Evolutionary conservation across 2,329 filamentous ascomycete genomes (phyloP).

Genomic region (Tympanopsis confertula): DNA sequence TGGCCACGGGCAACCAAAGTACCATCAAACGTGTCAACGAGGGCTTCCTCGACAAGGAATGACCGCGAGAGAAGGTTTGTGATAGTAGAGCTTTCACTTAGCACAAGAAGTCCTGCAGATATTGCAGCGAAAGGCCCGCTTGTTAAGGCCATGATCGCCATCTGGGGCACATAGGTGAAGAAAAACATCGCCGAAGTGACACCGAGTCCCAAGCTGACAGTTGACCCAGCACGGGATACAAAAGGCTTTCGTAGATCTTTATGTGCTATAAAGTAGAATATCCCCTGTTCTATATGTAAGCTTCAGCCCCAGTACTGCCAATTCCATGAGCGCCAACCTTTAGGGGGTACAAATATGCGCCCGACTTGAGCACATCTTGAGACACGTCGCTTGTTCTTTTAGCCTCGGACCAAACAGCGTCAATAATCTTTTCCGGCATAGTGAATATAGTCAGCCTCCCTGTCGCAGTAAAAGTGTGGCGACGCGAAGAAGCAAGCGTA

Average conservation of each 20-base stretch:
- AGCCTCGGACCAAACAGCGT: constrained; percentile 47
- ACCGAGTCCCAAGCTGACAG: constrained; percentile 40
- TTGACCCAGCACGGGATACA: constrained; percentile 19
- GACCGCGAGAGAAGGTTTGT: constrained; percentile 29
- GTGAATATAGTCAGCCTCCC: no score
- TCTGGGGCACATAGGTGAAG: constrained; percentile 55
- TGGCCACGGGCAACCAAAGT: constrained; percentile 42
- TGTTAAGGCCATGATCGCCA: constrained; percentile 47
- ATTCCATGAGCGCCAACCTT: constrained; percentile 21
- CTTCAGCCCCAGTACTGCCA: not conserved
- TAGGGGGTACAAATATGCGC: constrained; percentile 52
- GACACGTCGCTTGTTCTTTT: constrained; percentile 32
- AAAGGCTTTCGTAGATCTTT: not conserved
- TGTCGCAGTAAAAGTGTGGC: no score
- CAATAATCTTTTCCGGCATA: no score
- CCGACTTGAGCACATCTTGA: constrained; percentile 40
- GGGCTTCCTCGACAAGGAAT: constrained; percentile 46
- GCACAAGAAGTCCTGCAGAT: constrained; percentile 30
- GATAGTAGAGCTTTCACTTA: constrained; percentile 33
- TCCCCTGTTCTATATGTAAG: not conserved
- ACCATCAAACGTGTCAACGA: constrained; percentile 54
- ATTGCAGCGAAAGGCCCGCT: constrained; percentile 42
- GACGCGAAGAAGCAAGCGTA: no score
- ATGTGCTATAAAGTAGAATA: not conserved
- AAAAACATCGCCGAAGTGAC: constrained; percentile 53